Conservation (phyloP, 176 grass and related monocot species). For the Zoysia japonica region DNA sequence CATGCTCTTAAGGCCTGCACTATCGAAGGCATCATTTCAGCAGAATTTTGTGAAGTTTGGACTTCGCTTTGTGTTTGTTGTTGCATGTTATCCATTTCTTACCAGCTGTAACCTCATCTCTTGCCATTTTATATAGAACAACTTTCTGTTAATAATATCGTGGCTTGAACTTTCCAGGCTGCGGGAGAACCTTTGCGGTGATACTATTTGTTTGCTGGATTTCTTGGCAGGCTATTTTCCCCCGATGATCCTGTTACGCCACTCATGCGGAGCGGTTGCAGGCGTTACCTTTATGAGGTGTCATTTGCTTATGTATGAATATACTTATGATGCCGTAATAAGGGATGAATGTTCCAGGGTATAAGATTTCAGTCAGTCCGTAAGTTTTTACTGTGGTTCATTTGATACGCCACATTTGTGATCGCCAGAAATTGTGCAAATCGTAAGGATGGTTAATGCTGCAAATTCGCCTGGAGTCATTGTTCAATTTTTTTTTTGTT, state of each 20-base stretch:
- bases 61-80: conserved; percentile 34
- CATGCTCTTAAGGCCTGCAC: conserved; percentile 1
- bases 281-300: conserved; percentile 3
- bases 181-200: conserved; percentile 22
- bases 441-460: background rate
- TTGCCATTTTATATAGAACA: conserved; percentile 26
- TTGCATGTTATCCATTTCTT: conserved; percentile 39
- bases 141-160: conserved; percentile 52
- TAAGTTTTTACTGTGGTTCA: background rate
- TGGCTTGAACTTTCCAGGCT: conserved; percentile 51
- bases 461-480: background rate
- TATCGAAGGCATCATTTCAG: conserved; percentile 29
- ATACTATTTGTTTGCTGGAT: background rate
- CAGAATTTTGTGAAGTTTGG: conserved; percentile 42
- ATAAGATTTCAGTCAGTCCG: too few relatives aligned
- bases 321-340: background rate
- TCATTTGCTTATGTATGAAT: background rate
- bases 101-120: conserved; percentile 38
- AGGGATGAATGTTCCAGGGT: background rate
- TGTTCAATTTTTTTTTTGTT: background rate
- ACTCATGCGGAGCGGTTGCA: background rate
- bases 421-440: background rate
- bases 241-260: background rate
- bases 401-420: background rate
- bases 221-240: background rate